Conservation (phyloP, 2,329 filamentous ascomycete species). For the Chalaropsis thielavioides region DNA sequence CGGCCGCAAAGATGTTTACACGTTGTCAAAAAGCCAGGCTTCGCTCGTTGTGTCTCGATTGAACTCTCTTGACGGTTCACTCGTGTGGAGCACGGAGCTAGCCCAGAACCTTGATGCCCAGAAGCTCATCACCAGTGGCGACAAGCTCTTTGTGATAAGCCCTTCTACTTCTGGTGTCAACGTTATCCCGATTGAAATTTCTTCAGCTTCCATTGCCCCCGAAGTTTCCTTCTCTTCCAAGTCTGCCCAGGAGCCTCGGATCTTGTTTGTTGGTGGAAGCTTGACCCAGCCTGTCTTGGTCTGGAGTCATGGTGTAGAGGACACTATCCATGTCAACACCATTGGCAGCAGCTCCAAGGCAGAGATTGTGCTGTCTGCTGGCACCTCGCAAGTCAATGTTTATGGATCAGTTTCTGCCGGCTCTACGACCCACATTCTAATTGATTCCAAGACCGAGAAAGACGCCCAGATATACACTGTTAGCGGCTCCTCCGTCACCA, state of each 20-base stretch:
- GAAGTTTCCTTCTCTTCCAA: conserved; percentile 62
- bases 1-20: conserved; percentile 54
- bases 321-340: conserved; percentile 54
- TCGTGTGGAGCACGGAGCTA: conserved; percentile 48
- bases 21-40: conserved; percentile 46
- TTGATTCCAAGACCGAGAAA: conserved; percentile 63
- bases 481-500: conserved; percentile 24
- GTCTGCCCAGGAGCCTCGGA: conserved; percentile 45
- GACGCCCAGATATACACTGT: conserved; percentile 61
- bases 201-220: conserved; percentile 56
- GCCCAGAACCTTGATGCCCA: conserved; percentile 31
- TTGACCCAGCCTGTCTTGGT: conserved; percentile 60
- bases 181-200: conserved; percentile 56
- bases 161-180: conserved; percentile 27
- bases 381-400: conserved; percentile 42
- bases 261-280: conserved; percentile 63
- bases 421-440: conserved; percentile 67
- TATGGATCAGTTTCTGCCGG: conserved; percentile 61
- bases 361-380: conserved; percentile 36
- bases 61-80: conserved; percentile 54
- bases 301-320: conserved; percentile 48
- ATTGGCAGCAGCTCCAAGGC: conserved; percentile 46
- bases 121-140: not conserved
- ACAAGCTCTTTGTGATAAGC: conserved; percentile 8
- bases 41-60: conserved; percentile 52